Evolutionary conservation across 2,329 filamentous ascomycete species (phyloP).

Genomic region (Aulographum hederae): DNA sequence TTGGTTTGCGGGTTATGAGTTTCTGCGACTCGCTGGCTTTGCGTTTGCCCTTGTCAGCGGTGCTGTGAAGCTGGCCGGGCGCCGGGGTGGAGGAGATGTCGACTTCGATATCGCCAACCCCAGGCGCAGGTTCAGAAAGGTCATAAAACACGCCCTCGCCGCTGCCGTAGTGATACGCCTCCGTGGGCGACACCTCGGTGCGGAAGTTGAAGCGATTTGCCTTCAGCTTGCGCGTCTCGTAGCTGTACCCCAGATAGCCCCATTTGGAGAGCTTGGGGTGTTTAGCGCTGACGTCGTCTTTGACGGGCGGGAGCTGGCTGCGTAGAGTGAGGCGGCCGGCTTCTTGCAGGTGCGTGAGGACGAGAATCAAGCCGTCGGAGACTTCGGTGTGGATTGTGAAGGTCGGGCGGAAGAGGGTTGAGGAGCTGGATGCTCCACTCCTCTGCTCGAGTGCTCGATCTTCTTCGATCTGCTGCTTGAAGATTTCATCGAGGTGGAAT

Average conservation of each 20-base stretch:
- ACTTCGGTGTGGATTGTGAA: no score
- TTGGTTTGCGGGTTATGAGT: slow-evolving; percentile 8
- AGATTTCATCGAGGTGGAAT: slow-evolving; percentile 19
- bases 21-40: no score
- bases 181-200: slow-evolving; percentile 18
- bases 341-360: no score
- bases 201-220: slow-evolving; percentile 23
- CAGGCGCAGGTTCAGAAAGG: no score
- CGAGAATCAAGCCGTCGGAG: no score
- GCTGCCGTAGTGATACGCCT: slow-evolving; percentile 21
- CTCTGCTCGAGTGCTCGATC: slow-evolving; percentile 15
- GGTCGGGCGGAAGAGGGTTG: slow-evolving; percentile 20
- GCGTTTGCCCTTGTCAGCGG: no score
- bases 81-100: slow-evolving; percentile 7
- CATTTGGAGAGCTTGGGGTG: slow-evolving; percentile 25
- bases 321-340: slow-evolving; percentile 3
- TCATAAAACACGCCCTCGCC: no score
- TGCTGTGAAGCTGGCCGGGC: slow-evolving; percentile 2
- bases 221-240: slow-evolving; percentile 27
- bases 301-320: slow-evolving; percentile 2
- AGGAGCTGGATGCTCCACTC: no score
- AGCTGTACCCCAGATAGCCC: slow-evolving; percentile 26
- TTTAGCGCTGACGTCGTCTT: slow-evolving; percentile 14
- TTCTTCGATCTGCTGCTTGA: slow-evolving; percentile 15
- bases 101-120: no score